These are phyloP conservation scores for Ogataea nakhonphanomensis DNA, from an alignment of 805 yeast genomes.

Conservation along the genomic window DNA sequence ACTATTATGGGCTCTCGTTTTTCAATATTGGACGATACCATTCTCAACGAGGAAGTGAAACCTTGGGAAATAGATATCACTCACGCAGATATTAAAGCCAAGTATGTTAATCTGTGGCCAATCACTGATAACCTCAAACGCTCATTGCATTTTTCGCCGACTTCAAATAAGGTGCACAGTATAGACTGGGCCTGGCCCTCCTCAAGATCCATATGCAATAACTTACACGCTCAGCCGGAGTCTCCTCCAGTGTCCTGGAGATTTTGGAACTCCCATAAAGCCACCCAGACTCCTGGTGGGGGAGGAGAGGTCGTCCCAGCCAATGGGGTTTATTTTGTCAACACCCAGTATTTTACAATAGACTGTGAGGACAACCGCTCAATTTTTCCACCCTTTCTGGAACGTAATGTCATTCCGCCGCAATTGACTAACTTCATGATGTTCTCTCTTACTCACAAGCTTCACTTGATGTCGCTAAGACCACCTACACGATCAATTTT, in stretches of 20 bases:
- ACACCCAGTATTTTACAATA: slow-evolving; percentile 15
- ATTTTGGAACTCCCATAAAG: slow-evolving; percentile 7
- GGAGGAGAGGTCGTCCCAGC: slow-evolving; percentile 13
- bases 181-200: slow-evolving; percentile 21
- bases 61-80: slow-evolving; percentile 23
- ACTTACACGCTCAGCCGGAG: not conserved
- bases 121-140: slow-evolving; percentile 24
- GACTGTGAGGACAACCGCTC: slow-evolving; percentile 11
- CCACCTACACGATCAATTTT: slow-evolving; percentile 11
- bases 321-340: slow-evolving; percentile 19
- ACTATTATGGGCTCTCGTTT: slow-evolving; percentile 21
- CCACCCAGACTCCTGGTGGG: slow-evolving; percentile 6
- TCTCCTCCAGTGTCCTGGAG: slow-evolving; percentile 1
- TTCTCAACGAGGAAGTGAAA: slow-evolving; percentile 18
- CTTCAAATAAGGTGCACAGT: slow-evolving; percentile 14
- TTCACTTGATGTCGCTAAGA: slow-evolving; percentile 9
- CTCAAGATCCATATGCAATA: slow-evolving; percentile 10
- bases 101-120: slow-evolving; percentile 25
- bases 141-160: slow-evolving; percentile 10
- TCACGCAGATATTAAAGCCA: slow-evolving; percentile 17
- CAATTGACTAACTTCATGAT: slow-evolving; percentile 7
- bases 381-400: slow-evolving; percentile 16
- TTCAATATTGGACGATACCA: slow-evolving; percentile 22
- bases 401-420: slow-evolving; percentile 16
- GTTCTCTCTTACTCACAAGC: slow-evolving; percentile 5